Evolutionary conservation across 371 early-diverging fungal genomes (phyloP).

Genomic region (Umbelopsis sp.): DNA sequence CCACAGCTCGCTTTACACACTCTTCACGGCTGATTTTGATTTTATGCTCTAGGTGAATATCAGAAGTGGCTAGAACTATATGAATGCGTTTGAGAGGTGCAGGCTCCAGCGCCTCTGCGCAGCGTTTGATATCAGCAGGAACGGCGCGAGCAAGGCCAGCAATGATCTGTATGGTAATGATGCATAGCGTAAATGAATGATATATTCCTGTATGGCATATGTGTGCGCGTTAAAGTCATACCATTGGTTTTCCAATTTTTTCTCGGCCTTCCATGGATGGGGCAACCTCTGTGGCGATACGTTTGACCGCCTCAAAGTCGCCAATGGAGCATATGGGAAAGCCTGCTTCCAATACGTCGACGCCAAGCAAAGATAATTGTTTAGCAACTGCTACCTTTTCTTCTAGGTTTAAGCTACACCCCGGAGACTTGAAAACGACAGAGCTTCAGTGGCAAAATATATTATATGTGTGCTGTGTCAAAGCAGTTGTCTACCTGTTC

Average conservation of each 20-base stretch:
- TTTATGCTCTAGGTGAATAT: slow-evolving; percentile 93
- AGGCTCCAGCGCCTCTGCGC: slow-evolving; percentile 83
- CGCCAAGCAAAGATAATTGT: slow-evolving; percentile 88
- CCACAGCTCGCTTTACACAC: slow-evolving; percentile 84
- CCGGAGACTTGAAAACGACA: slow-evolving; percentile 75
- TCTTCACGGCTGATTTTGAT: slow-evolving; percentile 87
- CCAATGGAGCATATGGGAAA: slow-evolving; percentile 93
- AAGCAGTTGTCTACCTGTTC: slow-evolving; percentile 73
- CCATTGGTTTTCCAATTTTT: slow-evolving; percentile 81
- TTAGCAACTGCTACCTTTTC: slow-evolving; percentile 95
- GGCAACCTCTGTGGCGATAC: slow-evolving; percentile 92
- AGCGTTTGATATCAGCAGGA: slow-evolving; percentile 84
- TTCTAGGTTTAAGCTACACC: slow-evolving; percentile 87
- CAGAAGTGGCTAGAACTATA: slow-evolving; percentile 94
- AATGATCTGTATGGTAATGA: slow-evolving; percentile 58
- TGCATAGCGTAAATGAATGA: neutral
- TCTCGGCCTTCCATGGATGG: slow-evolving; percentile 82
- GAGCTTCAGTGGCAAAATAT: neutral
- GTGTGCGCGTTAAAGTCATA: slow-evolving; percentile 35
- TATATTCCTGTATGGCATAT: neutral
- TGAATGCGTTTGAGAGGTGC: slow-evolving; percentile 92
- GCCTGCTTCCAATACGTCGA: slow-evolving; percentile 94
- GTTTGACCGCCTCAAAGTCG: slow-evolving; percentile 94
- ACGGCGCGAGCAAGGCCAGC: slow-evolving; percentile 92
- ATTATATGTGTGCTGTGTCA: neutral